Conservation (phyloP, 768 basidiomycete genomes). For the Termitomyces sp. region DNA sequence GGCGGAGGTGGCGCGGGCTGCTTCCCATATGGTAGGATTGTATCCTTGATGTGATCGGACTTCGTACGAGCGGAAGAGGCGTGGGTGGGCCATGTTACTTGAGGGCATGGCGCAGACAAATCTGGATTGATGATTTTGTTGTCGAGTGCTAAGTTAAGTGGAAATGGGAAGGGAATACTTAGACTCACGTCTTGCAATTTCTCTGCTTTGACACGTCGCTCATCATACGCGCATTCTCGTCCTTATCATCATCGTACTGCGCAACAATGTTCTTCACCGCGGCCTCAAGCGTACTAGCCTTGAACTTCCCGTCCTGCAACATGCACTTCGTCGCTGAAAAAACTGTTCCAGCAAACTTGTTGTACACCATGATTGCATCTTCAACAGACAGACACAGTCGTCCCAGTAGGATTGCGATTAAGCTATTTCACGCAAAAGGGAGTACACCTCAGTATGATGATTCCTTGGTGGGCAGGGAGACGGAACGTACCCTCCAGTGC, state of each 20-base stretch:
- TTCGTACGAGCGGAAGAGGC: constrained; percentile 12
- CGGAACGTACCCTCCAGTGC: constrained; percentile 17
- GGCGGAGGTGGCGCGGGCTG: constrained; percentile 23
- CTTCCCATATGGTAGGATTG: constrained; percentile 23
- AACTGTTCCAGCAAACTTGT: background rate
- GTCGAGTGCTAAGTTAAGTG: background rate
- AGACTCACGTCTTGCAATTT: constrained; percentile 3
- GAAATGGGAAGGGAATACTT: too few species aligned
- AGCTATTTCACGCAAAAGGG: background rate
- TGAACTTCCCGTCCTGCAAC: constrained; percentile 1
- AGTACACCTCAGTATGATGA: background rate
- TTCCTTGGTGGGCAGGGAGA: background rate
- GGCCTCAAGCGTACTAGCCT: background rate
- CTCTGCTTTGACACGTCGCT: background rate
- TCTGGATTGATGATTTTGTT: background rate
- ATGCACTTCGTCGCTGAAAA: background rate
- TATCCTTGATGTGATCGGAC: background rate
- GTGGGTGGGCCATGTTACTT: background rate
- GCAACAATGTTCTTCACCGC: background rate
- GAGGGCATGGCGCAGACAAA: constrained; percentile 5
- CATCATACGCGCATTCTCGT: constrained; percentile 2
- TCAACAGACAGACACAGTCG: constrained; percentile 17
- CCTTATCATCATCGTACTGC: background rate
- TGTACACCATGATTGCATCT: constrained; percentile 15
- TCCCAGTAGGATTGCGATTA: constrained; percentile 21